A percentile compares a stretch with the other conserved stretches of the same genome.
Evolutionary conservation across 257 asterid species (phyloP).

Genomic region (Asclepias syriaca): DNA sequence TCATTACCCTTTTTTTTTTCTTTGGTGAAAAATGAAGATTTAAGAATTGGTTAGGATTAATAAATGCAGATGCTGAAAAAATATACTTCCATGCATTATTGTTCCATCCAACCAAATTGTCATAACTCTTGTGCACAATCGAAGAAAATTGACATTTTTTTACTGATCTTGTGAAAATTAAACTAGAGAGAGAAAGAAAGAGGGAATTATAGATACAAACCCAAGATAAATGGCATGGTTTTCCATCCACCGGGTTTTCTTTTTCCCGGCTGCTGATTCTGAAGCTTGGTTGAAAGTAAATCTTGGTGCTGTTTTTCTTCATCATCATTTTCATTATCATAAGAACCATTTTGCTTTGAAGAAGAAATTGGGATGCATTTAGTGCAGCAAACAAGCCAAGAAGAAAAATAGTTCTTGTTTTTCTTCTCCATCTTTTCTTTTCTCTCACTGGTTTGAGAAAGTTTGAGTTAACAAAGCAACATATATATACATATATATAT

Average conservation of each 20-base stretch:
- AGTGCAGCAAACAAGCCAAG: constrained; percentile 33
- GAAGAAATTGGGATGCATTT: constrained; percentile 30
- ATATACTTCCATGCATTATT: not conserved
- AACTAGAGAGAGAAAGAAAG: too few species aligned
- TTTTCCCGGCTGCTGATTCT: not conserved
- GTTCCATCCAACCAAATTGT: too few species aligned
- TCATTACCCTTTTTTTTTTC: too few species aligned
- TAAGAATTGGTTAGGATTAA: not conserved
- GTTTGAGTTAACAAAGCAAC: not conserved
- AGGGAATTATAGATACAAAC: constrained; percentile 18
- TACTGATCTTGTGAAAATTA: too few species aligned
- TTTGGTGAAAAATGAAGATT: too few species aligned
- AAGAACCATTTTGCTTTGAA: constrained; percentile 32
- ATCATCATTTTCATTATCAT: not conserved
- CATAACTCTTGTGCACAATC: too few species aligned
- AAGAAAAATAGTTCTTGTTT: constrained; percentile 17
- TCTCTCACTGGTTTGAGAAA: not conserved
- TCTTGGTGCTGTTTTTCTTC: constrained; percentile 24
- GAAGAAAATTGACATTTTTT: too few species aligned
- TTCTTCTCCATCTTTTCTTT: not conserved
- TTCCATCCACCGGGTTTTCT: constrained; percentile 61
- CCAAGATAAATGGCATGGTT: constrained; percentile 66
- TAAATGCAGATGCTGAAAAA: not conserved
- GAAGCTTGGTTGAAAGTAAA: constrained; percentile 2
- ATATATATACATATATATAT: not conserved